Base-by-base conservation (phyloP, 306 rosid species). In the Vigna radiata region DNA sequence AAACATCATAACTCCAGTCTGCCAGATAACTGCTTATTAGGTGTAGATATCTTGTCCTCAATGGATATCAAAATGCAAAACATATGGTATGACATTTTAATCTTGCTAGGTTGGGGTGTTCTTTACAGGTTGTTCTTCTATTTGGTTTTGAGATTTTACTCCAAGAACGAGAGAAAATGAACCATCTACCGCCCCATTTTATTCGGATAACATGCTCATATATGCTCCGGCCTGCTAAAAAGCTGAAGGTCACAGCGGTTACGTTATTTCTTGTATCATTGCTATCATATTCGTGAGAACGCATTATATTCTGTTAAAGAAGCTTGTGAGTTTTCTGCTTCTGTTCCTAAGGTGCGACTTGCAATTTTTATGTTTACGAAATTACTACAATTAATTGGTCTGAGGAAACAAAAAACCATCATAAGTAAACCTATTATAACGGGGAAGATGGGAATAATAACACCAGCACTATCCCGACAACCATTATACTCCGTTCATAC, bases 41-140 rank as follows among this genome's bases (percentile, higher is more conserved):
- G 96, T 65, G 87, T 90, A 78, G 94, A 94, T 73, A 84, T 94
- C 19, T 29, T 94, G 62, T 69, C 79, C 58, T 55, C 93, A 9
- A 89, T 91, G 97, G 96, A 89, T 73, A 79, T 91, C 53, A 44
- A 10, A 2, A 50, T 16, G 72, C 73, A 87, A 17, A 83, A 68
- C 37, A 36, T 89, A 8, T 91, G 91, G 94, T 79, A 75, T 19
- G 90, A 91, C 75, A 55, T 94, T 13, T 75, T 31, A 29, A 86
- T 91, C 78, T 83, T 94, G 83, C 93, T 91, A 27, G 98, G 93
- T 64, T 91, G 97, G 98, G 97, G 97, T 48, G 90, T 89, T 75
- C 96, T 90, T 47, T 91, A 90, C 81, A 82, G 96, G 76, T 72
- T 94, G 64, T 81, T 90, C 69, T 94, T 94, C 89, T 90, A 91